Base-by-base conservation (phyloP, 371 early-diverging fungal genomes). In the Apophysomyces elegans region DNA sequence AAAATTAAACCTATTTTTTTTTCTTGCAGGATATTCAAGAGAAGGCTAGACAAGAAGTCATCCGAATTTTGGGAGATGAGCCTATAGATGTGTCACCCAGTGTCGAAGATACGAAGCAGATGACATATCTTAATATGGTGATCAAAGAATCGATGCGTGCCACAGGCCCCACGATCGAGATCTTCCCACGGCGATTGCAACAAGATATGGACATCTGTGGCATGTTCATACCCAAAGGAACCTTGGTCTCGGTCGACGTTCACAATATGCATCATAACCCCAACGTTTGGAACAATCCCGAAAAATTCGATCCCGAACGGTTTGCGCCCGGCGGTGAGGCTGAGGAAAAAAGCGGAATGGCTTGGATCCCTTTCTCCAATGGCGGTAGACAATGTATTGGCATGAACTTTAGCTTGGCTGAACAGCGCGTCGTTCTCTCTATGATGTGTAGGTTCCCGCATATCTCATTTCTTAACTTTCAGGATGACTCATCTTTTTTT, bases 331-430 rank as follows among this genome's bases (percentile, higher is more conserved):
- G 59, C 36, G 63, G 63, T 13, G 68, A 68, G 37, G 60, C 60
- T 44, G 39, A 39, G 13, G 21, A 16, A 12, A 66, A 70, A 9
- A 64, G 57, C 18, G 70, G 66, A 1, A 11, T 70, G 12, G 16
- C 81, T 9, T 85, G 72, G 70, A 62, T 81, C 6, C 80, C 84
- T 4, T 85, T 85, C 56, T 66, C 75, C 47, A 69, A 70, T 36
- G 82, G 84, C 21, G 59, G 71, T 7, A 73, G 83, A 58, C 71
- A 77, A 64, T 86, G 86, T 62, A 56, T 71, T 18, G 72, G 72
- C 12, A 64, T 61, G 37, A 62, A 67, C 59, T 71, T 71, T 39
- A 64, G 64, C 39, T 16, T 71, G 57, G 39, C 44, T 45, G 71
- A 67, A 54, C 71, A 67, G 35, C 46, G 56, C 26, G 59, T 67